Base-by-base conservation (phyloP, 345 rosid species). In the Mangifera indica region DNA sequence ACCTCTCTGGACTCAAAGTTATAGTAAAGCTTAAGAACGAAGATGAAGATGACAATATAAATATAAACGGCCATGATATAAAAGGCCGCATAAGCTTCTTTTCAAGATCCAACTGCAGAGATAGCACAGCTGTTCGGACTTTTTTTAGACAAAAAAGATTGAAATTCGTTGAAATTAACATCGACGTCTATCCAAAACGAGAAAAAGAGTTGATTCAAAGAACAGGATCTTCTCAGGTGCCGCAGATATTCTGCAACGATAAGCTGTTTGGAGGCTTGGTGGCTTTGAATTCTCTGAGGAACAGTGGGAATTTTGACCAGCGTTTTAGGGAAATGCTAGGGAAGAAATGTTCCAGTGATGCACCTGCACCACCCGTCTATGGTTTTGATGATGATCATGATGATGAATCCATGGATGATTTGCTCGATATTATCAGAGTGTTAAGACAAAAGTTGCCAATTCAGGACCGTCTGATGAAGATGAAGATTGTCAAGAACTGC, bases 401-500 rank as follows among this genome's bases (percentile, higher is more conserved):
- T 32, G 85, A 80, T 55, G 75, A 53, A 13, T 26, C 9, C 11
- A 72, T 5, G 49, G 99, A 91, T 62, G 92, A 85, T 66, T 71
- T 82, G 85, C 67, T 83, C 37, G 78, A 60, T 7, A 76, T 81
- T 8, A 87, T 86, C 3, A 89, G 68, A 83, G 73, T 89, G 25
- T 34, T 95, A 76, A 84, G 97, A 63, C 90, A 85, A 80, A 82
- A 74, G 62, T 72, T 95, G 70, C 96, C 93, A 5, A 91, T 92
- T 49, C 88, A 91, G 76, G 98, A 95, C 70, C 92, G 96, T 20
- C 74, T 92, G 74, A 72, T 85, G 85, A 95, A 81, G 94, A 86
- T 95, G 98, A 92, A 88, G 87, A 83, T 95, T 34, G 91, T 88
- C 2, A 88, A 86, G 78, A 92, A 88, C 51, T 95, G 99, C 83